Evolutionary conservation across 306 rosid genomes (phyloP), one percentile per base, ranked within the genome.

Genomic region (Inga oerstediana): DNA sequence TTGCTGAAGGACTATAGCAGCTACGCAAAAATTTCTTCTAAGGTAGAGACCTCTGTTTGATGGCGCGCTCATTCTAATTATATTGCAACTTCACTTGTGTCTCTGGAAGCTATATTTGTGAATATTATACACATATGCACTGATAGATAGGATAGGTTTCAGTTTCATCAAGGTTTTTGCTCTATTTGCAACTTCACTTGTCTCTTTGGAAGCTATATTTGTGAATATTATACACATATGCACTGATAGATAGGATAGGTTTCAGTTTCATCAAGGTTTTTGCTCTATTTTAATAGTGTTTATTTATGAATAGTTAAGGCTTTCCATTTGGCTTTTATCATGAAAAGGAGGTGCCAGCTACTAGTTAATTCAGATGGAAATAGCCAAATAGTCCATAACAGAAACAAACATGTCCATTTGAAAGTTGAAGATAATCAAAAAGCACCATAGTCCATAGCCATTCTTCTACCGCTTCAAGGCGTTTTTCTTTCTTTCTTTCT

Each of bases 1-100:
- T 72, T 12, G 76, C 72, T 76, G 59, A 71, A 66, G 67, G 82
- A 71, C 41, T 82, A 51, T 20, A 70, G 71, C 75, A 46, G 54
- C 79, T 65, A 59, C 52, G 20, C 73, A 82, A 52, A 48, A 48
- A 70, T 78, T 81, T 74, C 49, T 54, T 73, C 37, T 58, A 5
- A 20, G 15, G 72, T n/a, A 51, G 54, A 54, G 10, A 44, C 58
- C 51, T 0, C 27, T 48, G 77, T 84, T 81, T 59, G 64, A 45
- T 65, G 74, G 17, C 64, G 35, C 20, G 59, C 71, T 66, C 48
- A 70, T 32, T 69, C n/a, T 12, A 72, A 20, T 46, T 78, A 58
- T 48, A 54, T 11, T 73, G 41, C 61, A 24, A 45, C 67, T 32
- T 44, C 41, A 72, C 58, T 19, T 30, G 24, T 62, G 76, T 67